phyloP scores from a whole-genome alignment of 352 stramenopile genomes.

The Elongisporangium prolatum region DNA sequence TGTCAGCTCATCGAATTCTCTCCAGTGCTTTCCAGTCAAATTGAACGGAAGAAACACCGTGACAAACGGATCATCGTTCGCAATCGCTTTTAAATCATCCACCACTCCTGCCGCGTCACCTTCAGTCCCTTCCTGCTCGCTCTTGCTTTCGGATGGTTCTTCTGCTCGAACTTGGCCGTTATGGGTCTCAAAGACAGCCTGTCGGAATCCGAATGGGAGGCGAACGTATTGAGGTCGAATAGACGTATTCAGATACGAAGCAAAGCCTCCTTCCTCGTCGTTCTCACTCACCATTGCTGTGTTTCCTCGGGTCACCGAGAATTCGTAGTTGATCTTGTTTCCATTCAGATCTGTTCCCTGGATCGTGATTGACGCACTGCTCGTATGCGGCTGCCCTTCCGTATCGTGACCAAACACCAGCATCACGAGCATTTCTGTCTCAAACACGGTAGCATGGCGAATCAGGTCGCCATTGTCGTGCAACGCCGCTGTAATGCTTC shows the following conservation, averaged over 20 bases:
- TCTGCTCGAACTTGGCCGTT: slow-evolving; percentile 1
- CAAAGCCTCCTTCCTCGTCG: slow-evolving; percentile 22
- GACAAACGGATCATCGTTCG: slow-evolving; percentile 21
- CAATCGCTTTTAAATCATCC: slow-evolving; percentile 5
- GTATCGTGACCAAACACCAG: slow-evolving; percentile 74
- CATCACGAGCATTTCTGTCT: slow-evolving; percentile 69
- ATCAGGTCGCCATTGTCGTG: slow-evolving; percentile 71
- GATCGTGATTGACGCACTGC: slow-evolving; percentile 43
- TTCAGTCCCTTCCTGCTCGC: background rate
- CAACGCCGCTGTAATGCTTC: slow-evolving; percentile 38
- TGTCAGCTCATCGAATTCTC: slow-evolving; percentile 39
- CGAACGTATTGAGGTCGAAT: slow-evolving; percentile 51
- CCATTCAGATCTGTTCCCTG: slow-evolving; percentile 34
- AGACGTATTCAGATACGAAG: slow-evolving; percentile 63
- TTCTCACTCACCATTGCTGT: slow-evolving; percentile 20
- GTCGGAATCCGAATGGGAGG: slow-evolving; percentile 60
- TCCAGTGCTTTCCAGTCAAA: slow-evolving; percentile 57
- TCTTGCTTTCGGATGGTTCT: background rate
- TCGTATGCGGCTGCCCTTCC: slow-evolving; percentile 55
- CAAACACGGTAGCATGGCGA: slow-evolving; percentile 67
- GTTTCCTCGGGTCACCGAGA: slow-evolving; percentile 52
- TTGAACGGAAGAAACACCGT: slow-evolving; percentile 71
- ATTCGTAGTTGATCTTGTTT: slow-evolving; percentile 32
- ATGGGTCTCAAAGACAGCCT: slow-evolving; percentile 38
- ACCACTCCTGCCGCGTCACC: slow-evolving; percentile 4